phyloP scores from a whole-genome alignment of 352 stramenopile genomes.

The Pythium grandisporangium region DNA sequence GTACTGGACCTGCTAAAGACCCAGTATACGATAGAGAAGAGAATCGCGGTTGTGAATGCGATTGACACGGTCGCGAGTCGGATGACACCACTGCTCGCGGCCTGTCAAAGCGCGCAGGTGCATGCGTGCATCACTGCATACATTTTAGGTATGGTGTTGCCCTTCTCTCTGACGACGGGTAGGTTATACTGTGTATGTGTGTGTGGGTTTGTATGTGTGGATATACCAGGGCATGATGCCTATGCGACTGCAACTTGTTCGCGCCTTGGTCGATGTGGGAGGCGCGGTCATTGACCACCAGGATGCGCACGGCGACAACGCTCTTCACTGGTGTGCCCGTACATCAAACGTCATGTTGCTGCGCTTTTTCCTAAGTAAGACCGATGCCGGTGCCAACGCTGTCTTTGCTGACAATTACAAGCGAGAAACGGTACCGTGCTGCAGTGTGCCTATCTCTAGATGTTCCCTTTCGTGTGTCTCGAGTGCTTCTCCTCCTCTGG shows the following conservation, averaged over 20 bases:
- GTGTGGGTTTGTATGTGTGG: no score
- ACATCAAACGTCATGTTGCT: conserved; percentile 33
- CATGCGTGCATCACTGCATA: no score
- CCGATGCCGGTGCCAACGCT: conserved; percentile 34
- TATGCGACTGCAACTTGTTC: conserved; percentile 35
- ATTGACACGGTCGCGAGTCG: conserved; percentile 40
- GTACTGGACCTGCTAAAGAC: conserved; percentile 27
- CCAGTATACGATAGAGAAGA: conserved; percentile 18
- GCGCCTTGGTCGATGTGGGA: conserved; percentile 31
- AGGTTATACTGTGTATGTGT: no score
- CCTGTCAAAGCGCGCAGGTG: conserved; percentile 24
- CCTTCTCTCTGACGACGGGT: no score
- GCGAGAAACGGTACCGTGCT: conserved; percentile 27
- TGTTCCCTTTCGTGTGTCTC: not conserved
- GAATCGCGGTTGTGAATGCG: conserved; percentile 21
- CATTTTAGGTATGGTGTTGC: no score
- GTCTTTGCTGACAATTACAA: conserved; percentile 44
- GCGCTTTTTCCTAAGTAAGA: conserved; percentile 49
- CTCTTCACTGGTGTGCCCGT: conserved; percentile 61
- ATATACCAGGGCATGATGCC: conserved; percentile 18
- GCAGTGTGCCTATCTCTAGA: not conserved
- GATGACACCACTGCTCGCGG: conserved; percentile 48
- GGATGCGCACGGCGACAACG: conserved; percentile 56
- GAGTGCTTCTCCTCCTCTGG: no score
- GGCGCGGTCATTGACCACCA: conserved; percentile 28